Evolutionary conservation across 192 early-diverging fungal species (phyloP).

Genomic region (Diversispora eburnea): DNA sequence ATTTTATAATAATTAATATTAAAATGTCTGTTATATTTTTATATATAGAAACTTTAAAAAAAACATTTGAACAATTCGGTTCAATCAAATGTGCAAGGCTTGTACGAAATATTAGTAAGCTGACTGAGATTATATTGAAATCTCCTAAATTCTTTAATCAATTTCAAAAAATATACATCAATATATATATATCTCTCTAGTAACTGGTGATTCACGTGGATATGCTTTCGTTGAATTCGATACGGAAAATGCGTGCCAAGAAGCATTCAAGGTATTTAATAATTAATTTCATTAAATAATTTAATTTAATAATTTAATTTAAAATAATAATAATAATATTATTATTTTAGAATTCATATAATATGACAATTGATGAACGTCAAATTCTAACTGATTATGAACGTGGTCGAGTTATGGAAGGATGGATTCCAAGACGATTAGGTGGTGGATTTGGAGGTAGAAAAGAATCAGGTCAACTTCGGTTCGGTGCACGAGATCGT

Average conservation of each 20-base stretch:
- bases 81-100: conserved; percentile 22
- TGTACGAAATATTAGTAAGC: conserved; percentile 30
- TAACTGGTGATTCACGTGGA: conserved; percentile 38
- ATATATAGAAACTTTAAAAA: conserved; percentile 29
- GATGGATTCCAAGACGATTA: conserved; percentile 41
- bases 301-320: neutral
- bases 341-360: conserved; percentile 21
- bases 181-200: conserved; percentile 10
- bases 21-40: neutral
- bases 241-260: conserved; percentile 27
- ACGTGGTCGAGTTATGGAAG: conserved; percentile 34
- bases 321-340: neutral
- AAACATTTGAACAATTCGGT: conserved; percentile 35
- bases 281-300: neutral
- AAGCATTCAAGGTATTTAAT: conserved; percentile 32
- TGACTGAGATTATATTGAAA: neutral
- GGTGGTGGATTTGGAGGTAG: conserved; percentile 44
- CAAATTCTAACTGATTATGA: conserved; percentile 43
- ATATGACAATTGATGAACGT: conserved; percentile 31
- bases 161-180: neutral
- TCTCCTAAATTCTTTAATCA: neutral
- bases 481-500: conserved; percentile 42
- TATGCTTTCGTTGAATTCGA: conserved; percentile 38
- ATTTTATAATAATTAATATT: neutral
- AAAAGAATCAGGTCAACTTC: conserved; percentile 42